A percentile compares a stretch with the other conserved stretches of the same genome.
phyloP scores from a whole-genome alignment of 148 eudicot genomes.

The Rhododendron molle region DNA sequence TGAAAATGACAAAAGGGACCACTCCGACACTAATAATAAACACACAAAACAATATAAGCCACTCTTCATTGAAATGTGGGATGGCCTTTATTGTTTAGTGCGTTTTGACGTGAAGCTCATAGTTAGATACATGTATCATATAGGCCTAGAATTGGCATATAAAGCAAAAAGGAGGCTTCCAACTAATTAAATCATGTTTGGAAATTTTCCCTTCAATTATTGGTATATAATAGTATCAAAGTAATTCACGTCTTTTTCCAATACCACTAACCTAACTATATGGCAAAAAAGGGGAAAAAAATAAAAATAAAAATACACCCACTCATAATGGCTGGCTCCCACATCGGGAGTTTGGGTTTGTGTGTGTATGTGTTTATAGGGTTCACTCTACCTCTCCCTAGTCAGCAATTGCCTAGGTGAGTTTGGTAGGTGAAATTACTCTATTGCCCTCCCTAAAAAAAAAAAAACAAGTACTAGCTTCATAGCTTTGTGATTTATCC shows the following conservation, averaged over 20 bases:
- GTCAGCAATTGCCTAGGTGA: too few relatives aligned
- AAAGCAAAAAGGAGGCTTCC: neutral
- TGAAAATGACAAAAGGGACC: neutral
- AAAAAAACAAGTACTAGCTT: too few relatives aligned
- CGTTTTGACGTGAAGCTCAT: neutral
- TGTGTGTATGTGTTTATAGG: too few relatives aligned
- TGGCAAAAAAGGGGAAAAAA: too few relatives aligned
- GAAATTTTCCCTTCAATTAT: neutral
- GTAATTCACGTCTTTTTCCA: neutral
- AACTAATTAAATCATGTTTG: neutral
- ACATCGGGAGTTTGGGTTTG: too few relatives aligned
- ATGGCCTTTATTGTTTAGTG: slow-evolving; percentile 12
- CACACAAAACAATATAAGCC: neutral
- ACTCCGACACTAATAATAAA: neutral
- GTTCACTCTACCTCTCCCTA: too few relatives aligned
- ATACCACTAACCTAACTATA: neutral
- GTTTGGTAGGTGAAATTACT: too few relatives aligned
- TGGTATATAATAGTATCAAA: neutral
- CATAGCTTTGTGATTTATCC: neutral
- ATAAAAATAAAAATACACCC: neutral
- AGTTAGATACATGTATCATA: neutral
- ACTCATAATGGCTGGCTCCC: neutral
- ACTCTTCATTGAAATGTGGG: slow-evolving; percentile 15
- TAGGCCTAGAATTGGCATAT: neutral
- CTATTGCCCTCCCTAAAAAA: too few relatives aligned